Evolutionary conservation across 495 filamentous ascomycete genomes (phyloP).

Genomic region (Tuber magnatum): DNA sequence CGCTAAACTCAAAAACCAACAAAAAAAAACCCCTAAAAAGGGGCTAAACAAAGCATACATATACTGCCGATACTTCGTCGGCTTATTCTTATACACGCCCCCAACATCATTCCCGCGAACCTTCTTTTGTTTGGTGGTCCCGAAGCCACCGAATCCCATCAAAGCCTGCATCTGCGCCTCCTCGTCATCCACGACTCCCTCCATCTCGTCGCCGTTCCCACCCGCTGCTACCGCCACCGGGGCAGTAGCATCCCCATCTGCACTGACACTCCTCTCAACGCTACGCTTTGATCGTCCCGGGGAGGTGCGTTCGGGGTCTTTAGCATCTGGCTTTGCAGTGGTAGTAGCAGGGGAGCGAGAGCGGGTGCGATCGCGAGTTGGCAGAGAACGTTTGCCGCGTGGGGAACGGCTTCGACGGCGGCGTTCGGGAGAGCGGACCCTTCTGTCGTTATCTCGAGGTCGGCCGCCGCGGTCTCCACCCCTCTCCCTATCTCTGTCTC

Average conservation of each 20-base stretch:
- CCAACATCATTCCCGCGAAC: conserved; percentile 82
- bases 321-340: conserved; percentile 42
- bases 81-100: conserved; percentile 85
- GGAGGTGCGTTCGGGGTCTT: conserved; percentile 16
- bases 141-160: conserved; percentile 85
- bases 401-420: conserved; percentile 23
- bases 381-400: conserved; percentile 43
- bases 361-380: conserved; percentile 35
- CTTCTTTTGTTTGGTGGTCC: conserved; percentile 82
- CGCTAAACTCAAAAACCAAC: background rate
- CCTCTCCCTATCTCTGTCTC: conserved; percentile 35
- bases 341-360: conserved; percentile 40
- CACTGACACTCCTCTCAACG: conserved; percentile 43
- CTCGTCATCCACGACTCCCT: conserved; percentile 54
- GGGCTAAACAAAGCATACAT: conserved; percentile 50
- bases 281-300: background rate
- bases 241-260: conserved; percentile 44
- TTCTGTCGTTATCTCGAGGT: background rate
- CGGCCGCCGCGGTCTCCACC: conserved; percentile 31
- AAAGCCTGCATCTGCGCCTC: conserved; percentile 68
- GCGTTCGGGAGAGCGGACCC: background rate
- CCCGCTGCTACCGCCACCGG: conserved; percentile 46
- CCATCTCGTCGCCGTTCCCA: conserved; percentile 43
- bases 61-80: conserved; percentile 92
- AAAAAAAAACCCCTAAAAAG: background rate